Evolutionary conservation across 2,329 filamentous ascomycete species (phyloP).

Genomic region (Cryoendolithus antarcticus): DNA sequence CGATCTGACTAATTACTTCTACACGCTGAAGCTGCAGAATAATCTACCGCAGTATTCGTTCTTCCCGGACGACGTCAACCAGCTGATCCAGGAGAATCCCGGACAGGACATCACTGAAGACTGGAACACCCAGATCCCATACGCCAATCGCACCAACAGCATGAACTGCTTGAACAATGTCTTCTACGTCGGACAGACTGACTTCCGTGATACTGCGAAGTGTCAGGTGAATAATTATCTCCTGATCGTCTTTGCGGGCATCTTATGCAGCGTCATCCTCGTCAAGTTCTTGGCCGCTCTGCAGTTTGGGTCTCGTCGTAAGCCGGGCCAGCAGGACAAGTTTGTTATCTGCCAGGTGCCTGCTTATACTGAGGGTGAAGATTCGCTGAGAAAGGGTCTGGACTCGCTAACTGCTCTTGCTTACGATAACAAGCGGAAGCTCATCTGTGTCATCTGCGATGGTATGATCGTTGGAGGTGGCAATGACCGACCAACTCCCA

Average conservation of each 20-base stretch:
- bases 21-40: slow-evolving; percentile 51
- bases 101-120: slow-evolving; percentile 64
- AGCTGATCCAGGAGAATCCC: slow-evolving; percentile 60
- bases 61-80: slow-evolving; percentile 54
- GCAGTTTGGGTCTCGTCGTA: slow-evolving; percentile 83
- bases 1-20: slow-evolving; percentile 84
- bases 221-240: slow-evolving; percentile 90
- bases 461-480: slow-evolving; percentile 93
- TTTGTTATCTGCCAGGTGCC: slow-evolving; percentile 98
- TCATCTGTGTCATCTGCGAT: slow-evolving; percentile 92
- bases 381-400: slow-evolving; percentile 80
- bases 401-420: slow-evolving; percentile 89
- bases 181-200: slow-evolving; percentile 71
- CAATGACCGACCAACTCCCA: slow-evolving; percentile 91
- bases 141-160: slow-evolving; percentile 49
- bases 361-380: slow-evolving; percentile 95
- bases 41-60: slow-evolving; percentile 52
- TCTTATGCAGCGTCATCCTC: slow-evolving; percentile 67
- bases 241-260: slow-evolving; percentile 71
- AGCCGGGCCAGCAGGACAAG: slow-evolving; percentile 86
- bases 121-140: slow-evolving; percentile 45
- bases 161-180: slow-evolving; percentile 69
- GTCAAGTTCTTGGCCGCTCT: slow-evolving; percentile 87
- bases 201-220: slow-evolving; percentile 64
- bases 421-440: slow-evolving; percentile 96